Evolutionary conservation across 2,329 filamentous ascomycete genomes (phyloP).

Genomic region (Cladosporium sp.): DNA sequence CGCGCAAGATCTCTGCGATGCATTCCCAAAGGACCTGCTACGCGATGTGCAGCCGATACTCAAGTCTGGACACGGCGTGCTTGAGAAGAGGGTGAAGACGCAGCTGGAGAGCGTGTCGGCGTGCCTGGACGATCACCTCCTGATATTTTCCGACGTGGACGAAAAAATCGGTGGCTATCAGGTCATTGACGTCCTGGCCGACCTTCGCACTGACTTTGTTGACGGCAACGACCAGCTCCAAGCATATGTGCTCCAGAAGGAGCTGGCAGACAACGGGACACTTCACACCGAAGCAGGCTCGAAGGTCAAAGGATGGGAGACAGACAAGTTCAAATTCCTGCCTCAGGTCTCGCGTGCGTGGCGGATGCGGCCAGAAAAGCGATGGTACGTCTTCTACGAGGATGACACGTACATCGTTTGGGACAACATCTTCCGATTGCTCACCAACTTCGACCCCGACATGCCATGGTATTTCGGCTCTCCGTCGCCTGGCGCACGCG

Average conservation of each 20-base stretch:
- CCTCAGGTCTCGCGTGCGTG: slow-evolving; percentile 47
- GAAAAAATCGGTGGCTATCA: slow-evolving; percentile 36
- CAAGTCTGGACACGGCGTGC: slow-evolving; percentile 45
- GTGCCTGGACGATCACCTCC: slow-evolving; percentile 42
- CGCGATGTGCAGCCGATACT: slow-evolving; percentile 42
- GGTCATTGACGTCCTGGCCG: slow-evolving; percentile 16
- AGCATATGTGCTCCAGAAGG: not conserved
- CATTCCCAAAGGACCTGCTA: slow-evolving; percentile 37
- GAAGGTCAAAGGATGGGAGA: slow-evolving; percentile 37
- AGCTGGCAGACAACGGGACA: slow-evolving; percentile 12
- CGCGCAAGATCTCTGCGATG: slow-evolving; percentile 31
- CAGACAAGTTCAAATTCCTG: slow-evolving; percentile 51
- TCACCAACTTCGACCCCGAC: slow-evolving; percentile 40
- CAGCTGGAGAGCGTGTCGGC: slow-evolving; percentile 50
- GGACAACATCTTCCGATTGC: slow-evolving; percentile 39
- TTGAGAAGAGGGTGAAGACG: slow-evolving; percentile 35
- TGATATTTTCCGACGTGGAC: slow-evolving; percentile 46
- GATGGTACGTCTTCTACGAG: slow-evolving; percentile 50
- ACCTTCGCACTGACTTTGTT: not conserved
- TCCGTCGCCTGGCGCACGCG: slow-evolving; percentile 35
- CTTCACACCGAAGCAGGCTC: slow-evolving; percentile 5
- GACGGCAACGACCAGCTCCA: not conserved
- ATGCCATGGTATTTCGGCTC: slow-evolving; percentile 43
- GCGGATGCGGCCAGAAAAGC: slow-evolving; percentile 38
- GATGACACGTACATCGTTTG: slow-evolving; percentile 45